Conservation (phyloP, 2,329 filamentous ascomycete species). For the Neofusicoccum umdonicola region DNA sequence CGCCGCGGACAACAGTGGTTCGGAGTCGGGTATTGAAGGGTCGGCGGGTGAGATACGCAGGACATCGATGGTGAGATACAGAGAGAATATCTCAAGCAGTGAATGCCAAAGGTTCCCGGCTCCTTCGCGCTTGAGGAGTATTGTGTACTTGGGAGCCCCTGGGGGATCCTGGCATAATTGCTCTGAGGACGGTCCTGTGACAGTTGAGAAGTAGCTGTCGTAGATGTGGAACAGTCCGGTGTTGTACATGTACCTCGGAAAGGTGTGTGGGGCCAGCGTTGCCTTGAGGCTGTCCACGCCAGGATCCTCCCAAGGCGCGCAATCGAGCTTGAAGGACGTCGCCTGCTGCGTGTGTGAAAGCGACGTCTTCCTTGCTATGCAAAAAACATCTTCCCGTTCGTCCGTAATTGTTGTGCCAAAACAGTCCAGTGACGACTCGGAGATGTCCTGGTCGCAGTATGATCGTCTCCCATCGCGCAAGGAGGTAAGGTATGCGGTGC, state of each 20-base stretch:
- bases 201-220: not conserved
- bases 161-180: not conserved
- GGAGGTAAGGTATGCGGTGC: not conserved
- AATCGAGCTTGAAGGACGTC: not conserved
- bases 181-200: not conserved
- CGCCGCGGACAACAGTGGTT: not conserved
- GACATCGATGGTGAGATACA: slow-evolving; percentile 2
- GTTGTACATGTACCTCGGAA: not conserved
- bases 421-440: not conserved
- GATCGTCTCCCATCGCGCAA: not conserved
- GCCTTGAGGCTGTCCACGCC: not conserved
- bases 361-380: not conserved
- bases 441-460: not conserved
- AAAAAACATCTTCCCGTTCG: not conserved
- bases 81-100: not conserved
- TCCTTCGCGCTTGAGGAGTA: not conserved
- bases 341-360: not conserved
- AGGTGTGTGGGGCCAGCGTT: not conserved
- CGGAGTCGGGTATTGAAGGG: not conserved
- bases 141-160: not conserved
- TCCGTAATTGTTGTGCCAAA: not conserved
- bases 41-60: not conserved
- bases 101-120: not conserved
- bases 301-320: not conserved
- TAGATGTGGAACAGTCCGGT: not conserved